A percentile compares a stretch with the other conserved stretches of the same genome.
These are phyloP conservation scores for Exophiala viscosa DNA, from an alignment of 2,329 filamentous ascomycete species.

Conservation along the genomic window DNA sequence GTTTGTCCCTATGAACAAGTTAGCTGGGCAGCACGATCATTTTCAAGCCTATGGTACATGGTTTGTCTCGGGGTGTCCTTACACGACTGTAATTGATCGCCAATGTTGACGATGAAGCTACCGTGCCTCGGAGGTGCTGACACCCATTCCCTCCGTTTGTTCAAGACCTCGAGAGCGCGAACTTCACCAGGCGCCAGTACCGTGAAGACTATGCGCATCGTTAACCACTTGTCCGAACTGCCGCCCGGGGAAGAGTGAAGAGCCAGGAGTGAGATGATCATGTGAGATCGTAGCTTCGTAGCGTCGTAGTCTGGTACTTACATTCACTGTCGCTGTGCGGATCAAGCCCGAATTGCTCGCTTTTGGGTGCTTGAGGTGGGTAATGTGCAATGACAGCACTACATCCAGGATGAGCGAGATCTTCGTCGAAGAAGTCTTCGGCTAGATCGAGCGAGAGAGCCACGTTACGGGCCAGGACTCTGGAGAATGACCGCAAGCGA, in stretches of 20 bases:
- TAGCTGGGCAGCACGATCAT: neutral
- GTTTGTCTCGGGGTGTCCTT: neutral
- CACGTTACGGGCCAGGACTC: slow-evolving; percentile 38
- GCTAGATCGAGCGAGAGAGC: slow-evolving; percentile 40
- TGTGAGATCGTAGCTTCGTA: neutral
- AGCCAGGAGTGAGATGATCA: neutral
- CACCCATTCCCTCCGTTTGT: slow-evolving; percentile 44
- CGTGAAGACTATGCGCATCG: slow-evolving; percentile 34
- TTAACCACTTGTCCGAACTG: too few relatives aligned
- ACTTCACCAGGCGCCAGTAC: slow-evolving; percentile 45
- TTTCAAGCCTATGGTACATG: neutral
- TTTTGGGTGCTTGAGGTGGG: slow-evolving; percentile 32
- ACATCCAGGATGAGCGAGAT: slow-evolving; percentile 32
- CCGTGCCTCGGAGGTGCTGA: slow-evolving; percentile 41
- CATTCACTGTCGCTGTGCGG: slow-evolving; percentile 49
- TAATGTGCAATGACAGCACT: slow-evolving; percentile 42
- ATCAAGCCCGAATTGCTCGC: slow-evolving; percentile 37
- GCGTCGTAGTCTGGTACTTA: neutral
- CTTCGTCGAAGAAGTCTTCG: slow-evolving; percentile 41
- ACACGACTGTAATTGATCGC: slow-evolving; percentile 39
- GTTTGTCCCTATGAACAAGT: slow-evolving; percentile 31
- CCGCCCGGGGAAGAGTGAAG: too few relatives aligned
- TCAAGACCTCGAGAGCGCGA: slow-evolving; percentile 44
- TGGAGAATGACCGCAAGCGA: slow-evolving; percentile 8
- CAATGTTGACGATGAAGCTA: slow-evolving; percentile 47